phyloP scores from a whole-genome alignment of 1,284 basidiomycete species.

The Hemileia vastatrix region DNA sequence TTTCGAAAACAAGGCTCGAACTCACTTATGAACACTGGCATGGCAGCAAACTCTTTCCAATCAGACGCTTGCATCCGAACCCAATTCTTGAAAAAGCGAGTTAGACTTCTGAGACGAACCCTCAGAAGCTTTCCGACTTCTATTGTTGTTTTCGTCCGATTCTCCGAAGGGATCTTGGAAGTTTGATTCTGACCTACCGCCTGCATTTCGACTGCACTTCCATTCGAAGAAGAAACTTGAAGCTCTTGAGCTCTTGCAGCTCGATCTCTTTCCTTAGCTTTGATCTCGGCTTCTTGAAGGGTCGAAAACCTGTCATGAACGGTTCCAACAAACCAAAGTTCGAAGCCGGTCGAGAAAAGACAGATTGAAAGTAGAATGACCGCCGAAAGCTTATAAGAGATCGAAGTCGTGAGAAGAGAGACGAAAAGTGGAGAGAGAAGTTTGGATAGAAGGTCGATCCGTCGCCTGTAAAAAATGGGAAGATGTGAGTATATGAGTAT shows the following conservation, averaged over 20 bases:
- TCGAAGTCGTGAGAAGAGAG: constrained; percentile 53
- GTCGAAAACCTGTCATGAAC: constrained; percentile 31
- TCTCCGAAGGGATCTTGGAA: too few relatives aligned
- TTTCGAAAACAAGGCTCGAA: too few relatives aligned
- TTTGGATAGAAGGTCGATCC: constrained; percentile 54
- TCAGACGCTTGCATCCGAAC: constrained; percentile 33
- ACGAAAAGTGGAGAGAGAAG: constrained; percentile 54
- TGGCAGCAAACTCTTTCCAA: constrained; percentile 49
- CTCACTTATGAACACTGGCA: constrained; percentile 48
- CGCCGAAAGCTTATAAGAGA: constrained; percentile 27
- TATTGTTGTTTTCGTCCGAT: too few relatives aligned
- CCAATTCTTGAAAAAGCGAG: too few relatives aligned
- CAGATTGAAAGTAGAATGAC: constrained; percentile 31
- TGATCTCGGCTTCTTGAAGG: constrained; percentile 27
- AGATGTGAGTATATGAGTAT: constrained; percentile 34
- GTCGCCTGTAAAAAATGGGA: constrained; percentile 49
- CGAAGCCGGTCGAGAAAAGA: constrained; percentile 29
- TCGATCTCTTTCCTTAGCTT: constrained; percentile 9
- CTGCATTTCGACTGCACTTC: too few relatives aligned
- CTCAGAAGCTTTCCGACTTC: too few relatives aligned
- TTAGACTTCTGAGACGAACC: too few relatives aligned
- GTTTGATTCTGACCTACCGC: too few relatives aligned
- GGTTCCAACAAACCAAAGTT: constrained; percentile 30
- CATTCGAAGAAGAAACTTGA: neutral
- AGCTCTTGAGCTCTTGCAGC: neutral